Percentiles rank a stretch among this genome's conserved stretches.
phyloP scores from a whole-genome alignment of 495 filamentous ascomycete genomes.

The Friedmanniomyces simplex region DNA sequence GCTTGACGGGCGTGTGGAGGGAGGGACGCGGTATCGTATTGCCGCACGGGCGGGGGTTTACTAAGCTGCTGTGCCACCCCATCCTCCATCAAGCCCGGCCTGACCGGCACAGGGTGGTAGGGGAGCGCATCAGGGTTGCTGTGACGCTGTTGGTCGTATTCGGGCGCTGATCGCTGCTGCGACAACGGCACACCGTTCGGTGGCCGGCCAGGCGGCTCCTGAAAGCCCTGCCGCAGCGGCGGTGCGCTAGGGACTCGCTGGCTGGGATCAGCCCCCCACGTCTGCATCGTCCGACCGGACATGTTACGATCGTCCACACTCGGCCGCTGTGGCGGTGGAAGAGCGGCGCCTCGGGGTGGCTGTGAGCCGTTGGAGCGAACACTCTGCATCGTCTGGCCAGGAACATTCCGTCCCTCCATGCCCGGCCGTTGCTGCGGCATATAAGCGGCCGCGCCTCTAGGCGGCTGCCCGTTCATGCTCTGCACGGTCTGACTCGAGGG shows the following conservation, averaged over 20 bases:
- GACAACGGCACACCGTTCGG: conserved; percentile 5
- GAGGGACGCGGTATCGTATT: conserved; percentile 46
- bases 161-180: conserved; percentile 7
- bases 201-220: conserved; percentile 2
- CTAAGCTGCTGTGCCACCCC: conserved; percentile 14
- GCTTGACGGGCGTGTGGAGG: conserved; percentile 19
- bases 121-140: conserved; percentile 55
- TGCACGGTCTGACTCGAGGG: background rate
- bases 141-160: conserved; percentile 28
- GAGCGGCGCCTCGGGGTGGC: background rate
- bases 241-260: conserved; percentile 5
- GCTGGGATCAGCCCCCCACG: background rate
- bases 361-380: background rate
- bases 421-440: conserved; percentile 9
- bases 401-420: background rate
- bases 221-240: conserved; percentile 6
- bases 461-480: background rate
- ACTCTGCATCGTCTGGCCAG: background rate
- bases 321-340: conserved; percentile 2
- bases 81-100: conserved; percentile 53
- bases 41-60: conserved; percentile 62
- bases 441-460: background rate
- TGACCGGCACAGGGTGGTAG: conserved; percentile 68
- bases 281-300: background rate
- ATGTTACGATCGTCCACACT: background rate